Base-by-base conservation (phyloP, 257 asterid species). In the Solanum tarijense region DNA sequence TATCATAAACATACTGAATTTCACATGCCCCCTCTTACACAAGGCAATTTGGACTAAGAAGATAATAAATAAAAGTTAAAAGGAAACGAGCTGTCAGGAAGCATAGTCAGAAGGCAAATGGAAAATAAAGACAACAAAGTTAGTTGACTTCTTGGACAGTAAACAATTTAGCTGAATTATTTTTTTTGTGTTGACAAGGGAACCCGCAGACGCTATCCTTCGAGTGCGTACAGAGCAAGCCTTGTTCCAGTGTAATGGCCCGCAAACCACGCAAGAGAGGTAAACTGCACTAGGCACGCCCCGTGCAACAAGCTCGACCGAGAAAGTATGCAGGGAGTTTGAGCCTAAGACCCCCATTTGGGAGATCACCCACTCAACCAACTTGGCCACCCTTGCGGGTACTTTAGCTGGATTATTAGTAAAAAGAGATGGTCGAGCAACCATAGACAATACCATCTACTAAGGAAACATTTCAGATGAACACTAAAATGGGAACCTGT, bases 401-500 rank as follows among this genome's bases (percentile, higher is more conserved):
- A 32, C 79, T 72, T 34, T 39, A 76, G 35, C n/a, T 39, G n/a
- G 86, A 82, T 82, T 60, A 82, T 32, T 46, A 31, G 43, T 43
- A 48, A 48, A 48, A 82, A 48, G 21, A 82, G 86, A 82, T 82
- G 86, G 7, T 35, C 68, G 16, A n/a, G 65, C 31, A 79, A 43
- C 65, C 65, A 27, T 27, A 79, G 65, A 27, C 66, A 48, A 46
- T 52, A 48, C 36, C 41, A 79, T 79, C 29, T 48, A 48, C 71
- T 29, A 82, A 11, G 86, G 69, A 82, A 46, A 82, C 21, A 9
- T 46, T 79, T 48, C 65, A 82, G 69, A 55, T 82, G 68, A 82
- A 48, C 74, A 84, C 39, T 58, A 84, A 66, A 82, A 48, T 35
- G 87, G 48, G 68, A 87, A 97, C 99, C 99, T 97, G 99, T 88